Evolutionary conservation across 2,329 filamentous ascomycete genomes (phyloP), one percentile per base, ranked within the genome.

Genomic region (Aspergillus clavatus): DNA sequence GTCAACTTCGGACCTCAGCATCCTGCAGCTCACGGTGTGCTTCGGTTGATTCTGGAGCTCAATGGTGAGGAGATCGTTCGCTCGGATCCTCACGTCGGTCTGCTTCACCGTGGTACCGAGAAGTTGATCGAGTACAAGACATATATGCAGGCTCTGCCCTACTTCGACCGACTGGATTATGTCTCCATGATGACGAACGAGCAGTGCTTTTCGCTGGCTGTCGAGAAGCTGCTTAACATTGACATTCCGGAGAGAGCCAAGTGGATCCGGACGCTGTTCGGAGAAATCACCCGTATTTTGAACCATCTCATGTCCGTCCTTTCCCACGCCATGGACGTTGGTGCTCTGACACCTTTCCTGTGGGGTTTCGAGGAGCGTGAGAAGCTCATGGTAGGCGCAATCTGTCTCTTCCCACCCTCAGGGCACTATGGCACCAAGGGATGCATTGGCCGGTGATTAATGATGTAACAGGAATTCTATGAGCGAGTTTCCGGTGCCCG

Each of bases 111-210:
- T 62, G 93, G 93, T 58, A 98, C 93, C 52, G 93, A 98, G 80
- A 98, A 98, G 81, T 82, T 98, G 74, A 97, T 97, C 73, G 93
- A 98, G 79, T 98, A 98, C 81, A 96, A 95, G 80, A 95, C 91
- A 60, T 98, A 98, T 68, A 81, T 97, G 65, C 93, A 98, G 78
- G 93, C 93, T 46, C 78, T 98, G 66, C 93, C 93, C 45, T 98
- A 98, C 78, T 98, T 98, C 69, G 93, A 98, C 74, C 89, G 93
- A 60, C 79, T 98, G 70, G 93, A 98, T 73, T 98, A 98, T 72
- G 90, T 96, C 59, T 96, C 89, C 63, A 98, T 98, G 94, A 98
- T 98, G 93, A 98, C 93, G 63, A 98, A 98, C 72, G 93, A 98
- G 79, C 93, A 98, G 74, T 95, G 89, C 67, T 98, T 89, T 72